These are phyloP conservation scores for Saccharomyces eubayanus DNA, from an alignment of 805 yeast species.

Conservation along the genomic window DNA sequence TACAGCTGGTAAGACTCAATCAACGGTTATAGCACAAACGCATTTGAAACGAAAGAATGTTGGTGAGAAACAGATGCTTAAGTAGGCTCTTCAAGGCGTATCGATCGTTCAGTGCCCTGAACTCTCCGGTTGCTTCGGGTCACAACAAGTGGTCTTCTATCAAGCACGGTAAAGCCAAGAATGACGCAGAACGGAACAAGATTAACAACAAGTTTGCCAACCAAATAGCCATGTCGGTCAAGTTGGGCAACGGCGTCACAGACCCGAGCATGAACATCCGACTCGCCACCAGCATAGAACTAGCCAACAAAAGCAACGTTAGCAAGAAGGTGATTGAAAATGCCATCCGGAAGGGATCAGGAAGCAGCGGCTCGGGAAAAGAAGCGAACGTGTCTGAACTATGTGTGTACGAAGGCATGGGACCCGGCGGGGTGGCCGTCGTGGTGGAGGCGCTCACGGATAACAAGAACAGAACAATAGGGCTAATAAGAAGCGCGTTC, in stretches of 20 bases:
- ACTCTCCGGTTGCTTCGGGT: conserved; percentile 37
- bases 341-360: conserved; percentile 80
- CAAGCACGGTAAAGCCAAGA: conserved; percentile 87
- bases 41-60: background rate
- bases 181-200: conserved; percentile 70
- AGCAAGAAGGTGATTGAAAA: conserved; percentile 79
- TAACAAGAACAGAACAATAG: conserved; percentile 75
- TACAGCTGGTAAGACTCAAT: background rate
- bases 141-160: conserved; percentile 95
- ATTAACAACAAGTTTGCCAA: conserved; percentile 64
- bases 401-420: conserved; percentile 79
- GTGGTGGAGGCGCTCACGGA: conserved; percentile 84
- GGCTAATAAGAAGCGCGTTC: conserved; percentile 65
- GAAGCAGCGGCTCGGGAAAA: conserved; percentile 42
- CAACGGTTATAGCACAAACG: background rate
- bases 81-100: background rate
- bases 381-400: conserved; percentile 41
- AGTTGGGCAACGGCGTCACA: conserved; percentile 47
- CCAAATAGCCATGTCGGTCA: conserved; percentile 67
- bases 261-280: conserved; percentile 56
- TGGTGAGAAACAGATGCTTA: background rate
- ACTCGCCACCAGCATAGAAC: conserved; percentile 64
- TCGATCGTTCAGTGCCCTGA: background rate
- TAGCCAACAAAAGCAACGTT: conserved; percentile 65
- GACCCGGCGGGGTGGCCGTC: conserved; percentile 85